Conservation (phyloP, 257 asterid species). For the Scutellaria baicalensis region DNA sequence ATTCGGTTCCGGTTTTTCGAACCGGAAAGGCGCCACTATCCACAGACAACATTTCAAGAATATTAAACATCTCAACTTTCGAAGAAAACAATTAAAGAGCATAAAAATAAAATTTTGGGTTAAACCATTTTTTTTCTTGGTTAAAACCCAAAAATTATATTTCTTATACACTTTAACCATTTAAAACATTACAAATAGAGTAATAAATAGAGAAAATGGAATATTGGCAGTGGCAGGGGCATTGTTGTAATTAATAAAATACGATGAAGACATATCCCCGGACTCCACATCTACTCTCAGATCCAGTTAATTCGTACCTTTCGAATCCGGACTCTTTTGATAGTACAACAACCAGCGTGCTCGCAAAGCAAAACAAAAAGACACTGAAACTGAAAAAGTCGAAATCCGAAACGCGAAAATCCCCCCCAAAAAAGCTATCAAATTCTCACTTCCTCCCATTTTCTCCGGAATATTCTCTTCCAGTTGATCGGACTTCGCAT, state of each 20-base stretch:
- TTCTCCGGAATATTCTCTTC: conserved; percentile 20
- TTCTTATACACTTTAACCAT: too few relatives aligned
- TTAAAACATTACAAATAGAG: too few relatives aligned
- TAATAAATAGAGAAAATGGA: background rate
- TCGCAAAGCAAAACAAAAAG: conserved; percentile 22
- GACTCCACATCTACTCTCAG: conserved; percentile 26
- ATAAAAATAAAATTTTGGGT: too few relatives aligned
- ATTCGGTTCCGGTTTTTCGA: too few relatives aligned
- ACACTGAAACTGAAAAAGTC: conserved; percentile 15
- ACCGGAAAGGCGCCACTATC: too few relatives aligned
- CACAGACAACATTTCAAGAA: too few relatives aligned
- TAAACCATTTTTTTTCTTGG: too few relatives aligned
- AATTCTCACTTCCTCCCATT: background rate
- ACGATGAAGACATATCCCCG: conserved; percentile 24
- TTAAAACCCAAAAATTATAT: too few relatives aligned
- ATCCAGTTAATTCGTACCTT: conserved; percentile 24
- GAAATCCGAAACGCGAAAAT: conserved; percentile 6
- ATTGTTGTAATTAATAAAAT: background rate
- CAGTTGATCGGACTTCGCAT: conserved; percentile 14
- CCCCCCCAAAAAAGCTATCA: background rate
- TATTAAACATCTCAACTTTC: too few relatives aligned
- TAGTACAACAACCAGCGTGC: conserved; percentile 33
- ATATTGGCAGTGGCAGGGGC: background rate
- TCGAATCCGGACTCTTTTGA: conserved; percentile 37
- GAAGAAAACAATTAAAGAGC: too few relatives aligned